Conservation (phyloP, 1,139 yeast genomes). For the Saccharomyces hybrid region DNA sequence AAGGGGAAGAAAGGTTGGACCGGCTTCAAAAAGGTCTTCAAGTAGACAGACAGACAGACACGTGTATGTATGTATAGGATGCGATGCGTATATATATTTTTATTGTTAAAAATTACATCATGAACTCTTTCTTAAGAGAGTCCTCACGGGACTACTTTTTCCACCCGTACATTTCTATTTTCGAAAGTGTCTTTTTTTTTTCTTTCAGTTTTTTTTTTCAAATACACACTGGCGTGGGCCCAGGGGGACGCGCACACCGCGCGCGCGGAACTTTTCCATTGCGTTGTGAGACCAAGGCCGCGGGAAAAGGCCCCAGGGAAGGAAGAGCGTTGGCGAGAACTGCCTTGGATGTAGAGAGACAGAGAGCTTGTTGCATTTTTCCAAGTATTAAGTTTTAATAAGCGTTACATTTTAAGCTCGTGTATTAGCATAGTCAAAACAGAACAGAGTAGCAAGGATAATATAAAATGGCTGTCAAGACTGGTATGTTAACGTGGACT, state of each 20-base stretch:
- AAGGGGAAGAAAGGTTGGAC: slow-evolving; percentile 9
- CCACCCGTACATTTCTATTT: too few relatives aligned
- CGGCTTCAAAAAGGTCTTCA: slow-evolving; percentile 14
- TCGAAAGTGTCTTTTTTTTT: too few relatives aligned
- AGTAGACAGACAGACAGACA: neutral
- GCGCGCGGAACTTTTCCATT: neutral
- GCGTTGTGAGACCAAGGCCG: too few relatives aligned
- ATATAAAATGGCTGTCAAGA: slow-evolving; percentile 29
- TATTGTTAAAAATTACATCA: too few relatives aligned
- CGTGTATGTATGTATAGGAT: too few relatives aligned
- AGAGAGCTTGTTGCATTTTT: neutral
- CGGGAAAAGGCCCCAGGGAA: neutral
- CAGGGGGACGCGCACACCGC: neutral
- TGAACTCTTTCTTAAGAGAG: too few relatives aligned
- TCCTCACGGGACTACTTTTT: too few relatives aligned
- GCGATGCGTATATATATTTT: too few relatives aligned
- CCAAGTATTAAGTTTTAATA: neutral
- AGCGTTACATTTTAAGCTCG: neutral
- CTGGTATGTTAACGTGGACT: slow-evolving; percentile 21
- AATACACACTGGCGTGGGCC: neutral
- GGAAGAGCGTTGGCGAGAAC: neutral
- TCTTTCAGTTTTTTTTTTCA: too few relatives aligned
- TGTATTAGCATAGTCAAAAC: neutral
- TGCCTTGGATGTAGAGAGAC: neutral
- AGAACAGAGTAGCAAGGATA: neutral